Conservation (phyloP, 2,329 filamentous ascomycete genomes). For the Colletotrichum costaricense region DNA sequence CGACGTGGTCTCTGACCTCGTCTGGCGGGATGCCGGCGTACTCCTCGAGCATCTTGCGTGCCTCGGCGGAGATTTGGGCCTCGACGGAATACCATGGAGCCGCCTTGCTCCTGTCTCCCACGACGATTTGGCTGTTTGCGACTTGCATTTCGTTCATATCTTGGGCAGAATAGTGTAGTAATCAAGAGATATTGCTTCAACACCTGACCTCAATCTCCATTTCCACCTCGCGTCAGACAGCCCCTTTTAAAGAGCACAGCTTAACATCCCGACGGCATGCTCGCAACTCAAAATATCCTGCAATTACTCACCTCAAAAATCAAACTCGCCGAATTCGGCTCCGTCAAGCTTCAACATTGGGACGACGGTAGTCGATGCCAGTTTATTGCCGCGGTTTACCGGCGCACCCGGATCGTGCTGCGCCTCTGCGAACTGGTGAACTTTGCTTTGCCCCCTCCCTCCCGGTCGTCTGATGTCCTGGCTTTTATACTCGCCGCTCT, state of each 20-base stretch:
- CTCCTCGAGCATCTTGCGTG: slow-evolving; percentile 31
- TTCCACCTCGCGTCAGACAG: neutral
- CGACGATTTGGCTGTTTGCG: neutral
- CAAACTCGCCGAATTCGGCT: slow-evolving; percentile 5
- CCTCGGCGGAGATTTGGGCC: slow-evolving; percentile 2
- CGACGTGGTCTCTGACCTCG: slow-evolving; percentile 23
- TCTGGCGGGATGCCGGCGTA: slow-evolving; percentile 18
- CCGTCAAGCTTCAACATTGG: neutral
- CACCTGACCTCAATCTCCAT: neutral
- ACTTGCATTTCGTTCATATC: slow-evolving; percentile 17
- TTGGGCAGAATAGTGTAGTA: too few species aligned
- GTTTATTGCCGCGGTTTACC: neutral
- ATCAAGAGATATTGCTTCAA: neutral
- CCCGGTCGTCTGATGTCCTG: neutral
- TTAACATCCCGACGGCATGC: neutral
- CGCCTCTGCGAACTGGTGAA: neutral
- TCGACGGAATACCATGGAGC: slow-evolving; percentile 32
- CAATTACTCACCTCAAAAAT: neutral
- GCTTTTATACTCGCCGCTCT: neutral
- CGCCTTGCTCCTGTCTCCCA: slow-evolving; percentile 26
- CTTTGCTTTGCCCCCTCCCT: neutral
- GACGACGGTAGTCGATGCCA: neutral
- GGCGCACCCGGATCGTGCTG: neutral
- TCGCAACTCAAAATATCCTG: neutral
- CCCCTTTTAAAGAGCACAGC: neutral